phyloP scores from a whole-genome alignment of 805 yeast genomes.

The Yarrowia keelungensis region DNA sequence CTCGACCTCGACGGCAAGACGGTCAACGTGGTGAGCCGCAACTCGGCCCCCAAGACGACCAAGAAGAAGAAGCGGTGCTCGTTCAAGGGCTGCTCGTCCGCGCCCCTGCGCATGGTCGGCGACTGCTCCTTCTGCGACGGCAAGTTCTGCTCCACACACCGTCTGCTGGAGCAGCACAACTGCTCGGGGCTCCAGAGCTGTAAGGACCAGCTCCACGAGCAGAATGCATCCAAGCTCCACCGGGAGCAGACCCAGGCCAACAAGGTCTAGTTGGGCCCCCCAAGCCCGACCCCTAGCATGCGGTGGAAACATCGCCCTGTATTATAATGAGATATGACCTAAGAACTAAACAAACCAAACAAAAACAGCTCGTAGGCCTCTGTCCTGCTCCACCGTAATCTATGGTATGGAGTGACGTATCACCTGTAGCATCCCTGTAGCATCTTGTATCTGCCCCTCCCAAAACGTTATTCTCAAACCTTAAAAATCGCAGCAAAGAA shows the following conservation, averaged over 20 bases:
- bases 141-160: conserved; percentile 84
- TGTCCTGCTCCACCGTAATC: too few relatives aligned
- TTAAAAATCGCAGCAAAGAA: conserved; percentile 8
- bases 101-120: conserved; percentile 72
- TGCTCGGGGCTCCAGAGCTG: conserved; percentile 80
- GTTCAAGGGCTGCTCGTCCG: conserved; percentile 65
- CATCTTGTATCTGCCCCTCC: conserved; percentile 16
- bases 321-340: conserved; percentile 30
- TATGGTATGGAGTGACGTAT: not conserved
- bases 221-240: conserved; percentile 82
- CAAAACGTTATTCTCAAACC: not conserved
- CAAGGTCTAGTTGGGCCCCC: conserved; percentile 57
- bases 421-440: not conserved
- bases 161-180: conserved; percentile 82
- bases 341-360: too few relatives aligned
- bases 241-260: conserved; percentile 83
- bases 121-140: conserved; percentile 86
- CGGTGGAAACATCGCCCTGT: conserved; percentile 16
- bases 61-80: conserved; percentile 57
- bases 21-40: conserved; percentile 36
- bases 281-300: conserved; percentile 14
- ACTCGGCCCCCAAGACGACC: conserved; percentile 44
- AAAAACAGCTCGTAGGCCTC: too few relatives aligned
- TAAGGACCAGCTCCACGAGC: conserved; percentile 81
- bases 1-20: conserved; percentile 41